phyloP scores from a whole-genome alignment of 768 basidiomycete genomes.

The Tulasnella sp. region DNA sequence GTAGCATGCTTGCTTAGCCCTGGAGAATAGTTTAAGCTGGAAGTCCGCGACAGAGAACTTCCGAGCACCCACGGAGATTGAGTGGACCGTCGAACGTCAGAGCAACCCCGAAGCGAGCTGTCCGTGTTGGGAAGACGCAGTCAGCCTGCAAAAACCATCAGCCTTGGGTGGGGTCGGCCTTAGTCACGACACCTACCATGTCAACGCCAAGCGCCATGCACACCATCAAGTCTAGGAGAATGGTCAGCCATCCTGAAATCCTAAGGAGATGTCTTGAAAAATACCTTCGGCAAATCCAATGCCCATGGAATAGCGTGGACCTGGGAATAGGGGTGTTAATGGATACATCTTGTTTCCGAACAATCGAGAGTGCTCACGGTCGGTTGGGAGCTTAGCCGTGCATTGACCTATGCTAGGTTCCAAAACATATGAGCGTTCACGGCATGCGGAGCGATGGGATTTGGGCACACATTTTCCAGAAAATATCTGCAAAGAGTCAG shows the following conservation, averaged over 20 bases:
- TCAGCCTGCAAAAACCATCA: slow-evolving; percentile 61
- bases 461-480: slow-evolving; percentile 75
- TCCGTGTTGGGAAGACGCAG: slow-evolving; percentile 91
- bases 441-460: background rate
- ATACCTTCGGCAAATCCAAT: slow-evolving; percentile 89
- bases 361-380: slow-evolving; percentile 56
- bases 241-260: background rate
- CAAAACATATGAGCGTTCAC: slow-evolving; percentile 33
- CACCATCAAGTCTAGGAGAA: slow-evolving; percentile 71
- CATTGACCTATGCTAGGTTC: slow-evolving; percentile 73
- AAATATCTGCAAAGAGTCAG: slow-evolving; percentile 57
- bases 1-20: slow-evolving; percentile 70
- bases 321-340: slow-evolving; percentile 47
- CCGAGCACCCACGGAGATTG: slow-evolving; percentile 67
- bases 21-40: slow-evolving; percentile 40
- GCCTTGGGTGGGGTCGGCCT: background rate
- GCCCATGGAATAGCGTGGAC: slow-evolving; percentile 91
- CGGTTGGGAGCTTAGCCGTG: slow-evolving; percentile 72
- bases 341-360: background rate
- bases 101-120: slow-evolving; percentile 89
- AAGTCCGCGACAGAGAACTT: background rate
- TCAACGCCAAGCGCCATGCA: slow-evolving; percentile 92
- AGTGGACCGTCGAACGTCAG: slow-evolving; percentile 79
- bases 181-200: slow-evolving; percentile 59
- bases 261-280: slow-evolving; percentile 10